Evolutionary conservation across 2,329 filamentous ascomycete genomes (phyloP), one percentile per base, ranked within the genome.

Genomic region (Bipolaris oryzae): DNA sequence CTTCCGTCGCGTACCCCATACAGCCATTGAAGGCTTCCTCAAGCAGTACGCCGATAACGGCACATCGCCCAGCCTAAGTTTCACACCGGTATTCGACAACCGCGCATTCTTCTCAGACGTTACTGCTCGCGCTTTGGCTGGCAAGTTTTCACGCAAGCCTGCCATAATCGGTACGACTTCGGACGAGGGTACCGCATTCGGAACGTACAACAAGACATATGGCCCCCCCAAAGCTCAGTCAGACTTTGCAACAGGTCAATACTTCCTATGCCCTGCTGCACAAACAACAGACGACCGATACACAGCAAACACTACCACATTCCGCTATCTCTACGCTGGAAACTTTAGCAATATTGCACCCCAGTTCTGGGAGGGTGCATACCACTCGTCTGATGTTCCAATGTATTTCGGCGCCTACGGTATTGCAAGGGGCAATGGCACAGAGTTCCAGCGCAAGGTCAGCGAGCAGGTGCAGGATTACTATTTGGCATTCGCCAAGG

Each of bases 301-400:
- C 31, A 53, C 60, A 2, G 56, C 61, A 10, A 66, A 63, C 33
- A 56, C 70, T 0, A 55, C 65, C 0, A 77, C 75, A 0, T 77
- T 73, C 60, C 73, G 76, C 45, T 78, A 76, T 48, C 64, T 74
- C 11, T 79, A 75, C 44, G 68, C 62, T 5, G 76, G 75, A 1
- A 75, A 75, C 49, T 76, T 75, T 47, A 68, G 61, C 47, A 76
- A 76, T 57, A 69, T 76, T 21, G 53, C 70, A 1, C 74, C 73
- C 1, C 62, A 59, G 11, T 66, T 62, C 37, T 77, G 74, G 75
- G 38, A 74, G 44, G 75, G 72, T 3, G 73, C 75, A 7, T 77
- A 74, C 45, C 75, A 78, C 52, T 67, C 63, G 11, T 62, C 69
- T 6, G 75, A 77, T 25, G 64, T 77, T 5, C 68, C 69, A 5